These are phyloP conservation scores for Cinchona pubescens DNA, from an alignment of 257 asterid species.

Conservation along the genomic window DNA sequence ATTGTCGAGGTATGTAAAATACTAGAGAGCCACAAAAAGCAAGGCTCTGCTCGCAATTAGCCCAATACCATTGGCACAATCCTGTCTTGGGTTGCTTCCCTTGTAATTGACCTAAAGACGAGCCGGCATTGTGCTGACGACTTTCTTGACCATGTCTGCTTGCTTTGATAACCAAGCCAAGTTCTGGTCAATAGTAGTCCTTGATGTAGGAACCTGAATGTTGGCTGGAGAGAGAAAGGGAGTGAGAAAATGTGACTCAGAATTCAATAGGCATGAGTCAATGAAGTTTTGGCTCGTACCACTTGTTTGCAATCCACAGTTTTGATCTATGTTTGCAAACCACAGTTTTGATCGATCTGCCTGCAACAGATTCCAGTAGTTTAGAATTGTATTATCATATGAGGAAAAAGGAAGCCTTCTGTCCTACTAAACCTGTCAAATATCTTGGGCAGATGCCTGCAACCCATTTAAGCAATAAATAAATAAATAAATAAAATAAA, in stretches of 20 bases:
- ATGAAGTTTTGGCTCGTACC: conserved; percentile 5
- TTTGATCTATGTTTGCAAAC: conserved; percentile 82
- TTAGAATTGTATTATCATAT: conserved; percentile 73
- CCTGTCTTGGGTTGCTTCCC: conserved; percentile 44
- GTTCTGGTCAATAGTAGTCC: conserved; percentile 35
- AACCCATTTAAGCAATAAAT: conserved; percentile 16
- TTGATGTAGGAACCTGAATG: conserved; percentile 7
- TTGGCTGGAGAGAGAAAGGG: background rate
- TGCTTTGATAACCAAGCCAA: conserved; percentile 76
- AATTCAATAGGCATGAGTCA: background rate
- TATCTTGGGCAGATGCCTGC: conserved; percentile 64
- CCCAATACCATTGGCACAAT: too few species aligned
- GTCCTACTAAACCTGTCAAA: conserved; percentile 63
- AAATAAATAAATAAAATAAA: too few species aligned
- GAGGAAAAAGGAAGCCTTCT: conserved; percentile 77
- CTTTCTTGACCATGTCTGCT: conserved; percentile 62
- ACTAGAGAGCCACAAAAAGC: conserved; percentile 75
- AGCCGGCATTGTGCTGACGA: conserved; percentile 77
- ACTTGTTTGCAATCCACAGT: too few species aligned
- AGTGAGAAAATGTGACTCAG: background rate
- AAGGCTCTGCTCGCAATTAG: conserved; percentile 37
- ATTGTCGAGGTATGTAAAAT: conserved; percentile 64
- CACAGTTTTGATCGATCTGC: conserved; percentile 80
- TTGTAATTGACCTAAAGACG: conserved; percentile 84
- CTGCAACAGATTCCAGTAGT: conserved; percentile 87